Evolutionary conservation across 768 basidiomycete genomes (phyloP), one percentile per base, ranked within the genome.

Genomic region (Hemileccinum rubropunctum): DNA sequence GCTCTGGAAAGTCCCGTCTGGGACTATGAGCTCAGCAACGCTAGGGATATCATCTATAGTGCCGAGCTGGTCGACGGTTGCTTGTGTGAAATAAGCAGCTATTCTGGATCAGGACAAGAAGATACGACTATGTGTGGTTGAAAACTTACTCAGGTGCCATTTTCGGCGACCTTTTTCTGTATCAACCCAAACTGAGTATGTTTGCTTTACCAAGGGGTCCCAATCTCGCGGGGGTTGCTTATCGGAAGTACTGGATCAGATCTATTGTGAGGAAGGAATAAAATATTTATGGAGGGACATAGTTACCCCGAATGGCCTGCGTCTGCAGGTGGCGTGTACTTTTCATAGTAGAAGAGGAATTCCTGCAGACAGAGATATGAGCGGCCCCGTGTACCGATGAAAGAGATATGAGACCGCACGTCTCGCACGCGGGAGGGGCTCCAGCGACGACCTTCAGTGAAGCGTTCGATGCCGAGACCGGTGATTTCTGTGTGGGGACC

Each of bases 41-140:
- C 67, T 67, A 12, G 75, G 74, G 59, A 87, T 73, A 53, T 86
- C 81, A 54, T 91, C 88, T 44, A 91, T 80, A 5, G 83, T 85
- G 39, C 79, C 76, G 33, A 91, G 74, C 37, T 81, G 73, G 63
- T 88, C 85, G 23, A 89, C 81, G 0, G 85, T 88, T 4, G 76
- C 71, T 56, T 88, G 86, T 26, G 89, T 88, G 63, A 89, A 91
- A 67, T 91, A 91, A 4, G 89, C 87, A 64, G 86, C 89, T 91
- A 67, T 51, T 52, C 43, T 49, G n/a, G 43, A 50, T 67, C 38
- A 67, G 61, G 58, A 58, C 47, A 44, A 42, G 45, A 45, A 27
- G 33, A 1, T 34, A 42, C n/a, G 37, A 42, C 14, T 21, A 48
- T 28, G 27, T 13, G 20, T 15, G 28, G 42, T 36, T 52, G 20